These are phyloP conservation scores for Calonectria leucothoes DNA, from an alignment of 2,329 filamentous ascomycete species.

Conservation along the genomic window DNA sequence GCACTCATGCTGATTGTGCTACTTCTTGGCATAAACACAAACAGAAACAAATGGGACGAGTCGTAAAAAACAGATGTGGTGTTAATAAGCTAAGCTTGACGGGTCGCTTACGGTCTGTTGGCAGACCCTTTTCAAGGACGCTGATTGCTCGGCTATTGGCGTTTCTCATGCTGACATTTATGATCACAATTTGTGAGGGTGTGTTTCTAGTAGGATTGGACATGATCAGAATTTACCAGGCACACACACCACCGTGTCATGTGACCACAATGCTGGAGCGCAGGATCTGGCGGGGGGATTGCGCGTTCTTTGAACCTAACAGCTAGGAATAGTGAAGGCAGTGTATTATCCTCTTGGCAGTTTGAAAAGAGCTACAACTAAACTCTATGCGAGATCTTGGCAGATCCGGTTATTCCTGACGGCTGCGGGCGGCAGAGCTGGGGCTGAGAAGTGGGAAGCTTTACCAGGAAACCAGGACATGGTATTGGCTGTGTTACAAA, in stretches of 20 bases:
- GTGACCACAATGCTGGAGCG: neutral
- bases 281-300: neutral
- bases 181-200: neutral
- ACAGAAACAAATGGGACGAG: neutral
- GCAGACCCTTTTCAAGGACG: neutral
- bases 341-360: neutral
- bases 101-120: neutral
- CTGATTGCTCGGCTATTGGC: neutral
- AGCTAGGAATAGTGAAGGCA: neutral
- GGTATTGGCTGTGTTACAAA: neutral
- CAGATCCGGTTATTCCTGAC: neutral
- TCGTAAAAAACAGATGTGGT: neutral
- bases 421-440: neutral
- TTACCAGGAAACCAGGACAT: neutral
- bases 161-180: neutral
- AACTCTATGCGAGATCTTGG: neutral
- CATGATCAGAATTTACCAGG: neutral
- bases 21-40: neutral
- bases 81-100: neutral
- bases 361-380: neutral
- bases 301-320: neutral
- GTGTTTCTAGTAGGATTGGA: neutral
- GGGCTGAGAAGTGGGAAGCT: constrained; percentile 1
- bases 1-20: neutral
- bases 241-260: neutral